These are phyloP conservation scores for Westerdykella aurantiaca DNA, from an alignment of 2,329 filamentous ascomycete genomes.

Conservation along the genomic window DNA sequence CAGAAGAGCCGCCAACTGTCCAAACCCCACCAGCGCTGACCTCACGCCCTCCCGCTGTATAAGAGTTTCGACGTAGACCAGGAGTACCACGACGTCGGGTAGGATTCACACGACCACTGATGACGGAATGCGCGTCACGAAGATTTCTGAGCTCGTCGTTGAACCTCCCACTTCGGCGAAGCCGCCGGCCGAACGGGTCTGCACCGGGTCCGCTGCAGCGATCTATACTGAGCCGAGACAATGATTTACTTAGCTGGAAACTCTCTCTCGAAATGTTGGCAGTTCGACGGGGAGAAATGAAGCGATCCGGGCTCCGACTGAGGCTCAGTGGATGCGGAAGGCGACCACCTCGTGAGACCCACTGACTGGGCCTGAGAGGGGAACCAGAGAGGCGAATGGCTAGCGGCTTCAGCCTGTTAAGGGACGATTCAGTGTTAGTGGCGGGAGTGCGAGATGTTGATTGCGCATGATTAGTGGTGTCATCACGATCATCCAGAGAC, in stretches of 20 bases:
- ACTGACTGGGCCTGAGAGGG: conserved; percentile 31
- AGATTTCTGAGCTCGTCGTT: conserved; percentile 30
- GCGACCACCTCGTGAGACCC: conserved; percentile 20
- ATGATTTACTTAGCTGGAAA: conserved; percentile 49
- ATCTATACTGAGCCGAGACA: conserved; percentile 40
- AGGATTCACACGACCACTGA: conserved; percentile 15
- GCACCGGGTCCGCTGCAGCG: conserved; percentile 40
- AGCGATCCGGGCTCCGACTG: conserved; percentile 50
- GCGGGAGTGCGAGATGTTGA: conserved; percentile 1
- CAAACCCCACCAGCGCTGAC: conserved; percentile 67
- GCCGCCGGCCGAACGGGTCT: conserved; percentile 51
- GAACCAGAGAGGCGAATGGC: conserved; percentile 23
- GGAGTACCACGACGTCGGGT: conserved; percentile 15
- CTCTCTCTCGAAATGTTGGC: conserved; percentile 41
- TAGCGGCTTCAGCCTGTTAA: conserved; percentile 9
- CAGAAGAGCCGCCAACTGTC: conserved; percentile 66
- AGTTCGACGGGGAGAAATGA: conserved; percentile 48
- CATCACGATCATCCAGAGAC: background rate
- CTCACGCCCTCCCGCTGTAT: conserved; percentile 32
- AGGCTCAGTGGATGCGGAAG: conserved; percentile 14
- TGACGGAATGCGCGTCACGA: conserved; percentile 27
- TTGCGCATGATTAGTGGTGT: background rate
- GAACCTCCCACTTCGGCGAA: conserved; percentile 27
- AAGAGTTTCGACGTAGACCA: conserved; percentile 18
- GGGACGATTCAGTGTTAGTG: background rate